Conservation (phyloP, 768 basidiomycete species). For the Aureoboletus auriporus region DNA sequence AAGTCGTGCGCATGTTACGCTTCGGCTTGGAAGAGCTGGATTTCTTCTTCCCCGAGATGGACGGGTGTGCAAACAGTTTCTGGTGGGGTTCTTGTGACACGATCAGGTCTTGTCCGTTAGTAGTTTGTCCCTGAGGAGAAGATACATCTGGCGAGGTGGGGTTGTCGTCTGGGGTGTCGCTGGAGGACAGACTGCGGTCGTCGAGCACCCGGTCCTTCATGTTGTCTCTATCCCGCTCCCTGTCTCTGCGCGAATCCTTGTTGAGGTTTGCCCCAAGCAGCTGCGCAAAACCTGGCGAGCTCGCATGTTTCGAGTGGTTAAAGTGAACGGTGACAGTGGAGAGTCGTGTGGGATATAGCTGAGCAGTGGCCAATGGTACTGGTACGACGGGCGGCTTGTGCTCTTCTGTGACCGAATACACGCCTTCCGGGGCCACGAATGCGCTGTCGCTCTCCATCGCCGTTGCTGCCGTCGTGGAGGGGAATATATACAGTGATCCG, state of each 20-base stretch:
- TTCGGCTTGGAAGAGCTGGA: conserved; percentile 68
- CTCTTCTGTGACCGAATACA: conserved; percentile 85
- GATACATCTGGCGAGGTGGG: conserved; percentile 39
- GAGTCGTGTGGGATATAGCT: conserved; percentile 56
- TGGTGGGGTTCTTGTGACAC: conserved; percentile 36
- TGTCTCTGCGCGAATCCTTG: conserved; percentile 55
- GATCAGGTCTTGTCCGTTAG: conserved; percentile 31
- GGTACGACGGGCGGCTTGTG: conserved; percentile 60
- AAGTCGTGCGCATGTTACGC: conserved; percentile 86
- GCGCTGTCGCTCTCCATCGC: conserved; percentile 78
- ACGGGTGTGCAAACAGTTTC: conserved; percentile 58
- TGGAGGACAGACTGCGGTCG: conserved; percentile 76
- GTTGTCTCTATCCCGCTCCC: conserved; percentile 36
- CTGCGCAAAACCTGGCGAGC: conserved; percentile 61
- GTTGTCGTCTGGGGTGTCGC: conserved; percentile 68
- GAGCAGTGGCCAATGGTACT: conserved; percentile 32
- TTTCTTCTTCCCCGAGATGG: conserved; percentile 54
- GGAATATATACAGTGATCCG: background rate
- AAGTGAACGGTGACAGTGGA: conserved; percentile 62
- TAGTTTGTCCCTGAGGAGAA: conserved; percentile 22
- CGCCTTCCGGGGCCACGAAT: conserved; percentile 87
- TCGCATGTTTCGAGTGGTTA: conserved; percentile 49
- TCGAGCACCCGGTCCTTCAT: conserved; percentile 38
- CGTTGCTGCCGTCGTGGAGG: background rate
- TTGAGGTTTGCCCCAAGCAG: conserved; percentile 55